A percentile compares a stretch with the other conserved stretches of the same genome.
Evolutionary conservation across 345 rosid species (phyloP).

Genomic region (Brassica napus): DNA sequence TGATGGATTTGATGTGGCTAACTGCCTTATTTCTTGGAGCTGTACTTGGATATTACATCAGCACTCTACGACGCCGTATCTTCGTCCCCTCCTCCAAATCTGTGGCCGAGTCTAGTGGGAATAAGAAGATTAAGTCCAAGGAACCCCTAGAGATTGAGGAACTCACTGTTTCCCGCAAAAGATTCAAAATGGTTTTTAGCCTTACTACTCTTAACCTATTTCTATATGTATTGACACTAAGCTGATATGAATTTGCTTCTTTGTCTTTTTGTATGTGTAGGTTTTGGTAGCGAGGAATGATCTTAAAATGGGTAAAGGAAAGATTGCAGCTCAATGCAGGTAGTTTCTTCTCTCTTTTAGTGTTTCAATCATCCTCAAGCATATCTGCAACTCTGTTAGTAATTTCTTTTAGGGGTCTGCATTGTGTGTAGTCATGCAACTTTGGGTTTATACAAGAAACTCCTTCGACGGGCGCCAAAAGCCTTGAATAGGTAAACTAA

Average conservation of each 20-base stretch:
- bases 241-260: no score
- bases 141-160: constrained; percentile 79
- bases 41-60: constrained; percentile 72
- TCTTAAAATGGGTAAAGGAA: constrained; percentile 99
- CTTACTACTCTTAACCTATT: no score
- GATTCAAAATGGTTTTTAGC: constrained; percentile 74
- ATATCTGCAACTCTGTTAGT: no score
- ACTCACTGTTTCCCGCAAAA: constrained; percentile 71
- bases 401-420: background rate
- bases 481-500: constrained; percentile 67
- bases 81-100: constrained; percentile 42
- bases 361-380: background rate
- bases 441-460: constrained; percentile 87
- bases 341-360: constrained; percentile 22
- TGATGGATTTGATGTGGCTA: constrained; percentile 73
- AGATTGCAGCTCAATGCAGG: constrained; percentile 99
- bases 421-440: constrained; percentile 80
- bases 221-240: background rate
- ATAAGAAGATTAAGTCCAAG: constrained; percentile 52
- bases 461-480: constrained; percentile 73
- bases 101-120: constrained; percentile 27
- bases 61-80: constrained; percentile 48
- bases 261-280: no score
- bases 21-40: constrained; percentile 74
- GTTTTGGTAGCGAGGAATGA: constrained; percentile 93